Conservation (phyloP, 352 stramenopile species). For the Globisporangium alternatum region DNA sequence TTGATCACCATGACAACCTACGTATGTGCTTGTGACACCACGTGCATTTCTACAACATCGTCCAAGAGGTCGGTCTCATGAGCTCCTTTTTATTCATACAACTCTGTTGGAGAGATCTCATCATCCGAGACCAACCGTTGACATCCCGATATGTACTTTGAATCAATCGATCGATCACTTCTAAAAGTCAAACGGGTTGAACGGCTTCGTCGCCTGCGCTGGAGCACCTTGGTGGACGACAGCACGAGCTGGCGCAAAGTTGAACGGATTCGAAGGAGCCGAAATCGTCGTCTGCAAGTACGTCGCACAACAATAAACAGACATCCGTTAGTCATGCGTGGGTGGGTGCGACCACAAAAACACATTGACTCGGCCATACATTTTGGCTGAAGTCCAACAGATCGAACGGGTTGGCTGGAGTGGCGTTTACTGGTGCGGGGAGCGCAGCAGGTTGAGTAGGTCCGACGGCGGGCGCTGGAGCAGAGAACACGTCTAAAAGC, state of each 20-base stretch:
- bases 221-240: neutral
- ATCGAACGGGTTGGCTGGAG: slow-evolving; percentile 33
- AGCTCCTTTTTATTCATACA: too few species aligned
- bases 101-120: too few species aligned
- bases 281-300: slow-evolving; percentile 24
- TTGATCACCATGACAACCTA: too few species aligned
- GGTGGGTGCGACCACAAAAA: neutral
- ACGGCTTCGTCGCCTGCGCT: slow-evolving; percentile 28
- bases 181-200: slow-evolving; percentile 57
- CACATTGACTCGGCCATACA: slow-evolving; percentile 15
- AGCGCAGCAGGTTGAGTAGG: neutral
- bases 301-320: neutral
- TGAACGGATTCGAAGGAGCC: slow-evolving; percentile 29
- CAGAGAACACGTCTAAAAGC: slow-evolving; percentile 2
- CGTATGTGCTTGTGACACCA: too few species aligned
- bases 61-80: too few species aligned
- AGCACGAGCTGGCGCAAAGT: slow-evolving; percentile 16
- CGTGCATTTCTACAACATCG: too few species aligned
- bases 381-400: slow-evolving; percentile 37
- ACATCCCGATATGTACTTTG: too few species aligned
- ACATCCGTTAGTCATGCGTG: neutral
- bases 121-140: too few species aligned
- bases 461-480: neutral
- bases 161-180: neutral
- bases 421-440: slow-evolving; percentile 7